Percentiles rank a stretch among this genome's conserved stretches.
Evolutionary conservation across 2,329 filamentous ascomycete genomes (phyloP).

Genomic region (Cordyceps pruinosa): DNA sequence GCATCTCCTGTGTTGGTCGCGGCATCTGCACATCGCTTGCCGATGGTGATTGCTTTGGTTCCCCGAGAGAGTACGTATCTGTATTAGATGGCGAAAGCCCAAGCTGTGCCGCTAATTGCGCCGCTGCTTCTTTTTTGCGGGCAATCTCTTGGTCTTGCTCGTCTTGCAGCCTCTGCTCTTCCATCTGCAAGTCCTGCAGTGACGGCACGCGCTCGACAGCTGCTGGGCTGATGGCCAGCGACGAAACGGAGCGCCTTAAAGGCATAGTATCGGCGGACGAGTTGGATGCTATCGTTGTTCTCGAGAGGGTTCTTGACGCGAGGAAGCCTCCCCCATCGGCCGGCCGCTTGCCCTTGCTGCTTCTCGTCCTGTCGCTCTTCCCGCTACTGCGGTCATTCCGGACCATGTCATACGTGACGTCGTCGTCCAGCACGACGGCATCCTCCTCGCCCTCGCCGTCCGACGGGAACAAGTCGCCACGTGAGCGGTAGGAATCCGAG

Average conservation of each 20-base stretch:
- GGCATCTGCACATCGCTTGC: slow-evolving; percentile 29
- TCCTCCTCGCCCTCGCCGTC: slow-evolving; percentile 83
- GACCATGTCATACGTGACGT: slow-evolving; percentile 79
- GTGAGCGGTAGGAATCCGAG: slow-evolving; percentile 76
- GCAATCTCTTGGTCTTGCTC: slow-evolving; percentile 49
- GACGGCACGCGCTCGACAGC: slow-evolving; percentile 36
- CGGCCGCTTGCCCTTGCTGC: slow-evolving; percentile 53
- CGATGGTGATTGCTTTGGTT: slow-evolving; percentile 18
- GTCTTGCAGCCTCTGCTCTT: slow-evolving; percentile 44
- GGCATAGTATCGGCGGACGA: slow-evolving; percentile 28
- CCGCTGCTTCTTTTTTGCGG: slow-evolving; percentile 45
- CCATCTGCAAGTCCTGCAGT: slow-evolving; percentile 44
- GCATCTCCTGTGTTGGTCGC: slow-evolving; percentile 13
- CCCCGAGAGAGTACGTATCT: slow-evolving; percentile 10
- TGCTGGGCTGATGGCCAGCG: slow-evolving; percentile 29
- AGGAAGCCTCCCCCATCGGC: slow-evolving; percentile 23
- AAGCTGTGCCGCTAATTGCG: slow-evolving; percentile 42
- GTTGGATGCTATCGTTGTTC: slow-evolving; percentile 47
- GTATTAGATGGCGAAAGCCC: slow-evolving; percentile 32
- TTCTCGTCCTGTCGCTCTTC: slow-evolving; percentile 47
- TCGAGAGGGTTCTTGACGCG: slow-evolving; percentile 47
- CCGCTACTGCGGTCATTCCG: slow-evolving; percentile 64
- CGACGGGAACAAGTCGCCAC: slow-evolving; percentile 86
- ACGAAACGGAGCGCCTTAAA: slow-evolving; percentile 20
- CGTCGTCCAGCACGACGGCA: slow-evolving; percentile 85